Base-by-base conservation (phyloP, 1,139 yeast species). In the Protomyces inouyei region DNA sequence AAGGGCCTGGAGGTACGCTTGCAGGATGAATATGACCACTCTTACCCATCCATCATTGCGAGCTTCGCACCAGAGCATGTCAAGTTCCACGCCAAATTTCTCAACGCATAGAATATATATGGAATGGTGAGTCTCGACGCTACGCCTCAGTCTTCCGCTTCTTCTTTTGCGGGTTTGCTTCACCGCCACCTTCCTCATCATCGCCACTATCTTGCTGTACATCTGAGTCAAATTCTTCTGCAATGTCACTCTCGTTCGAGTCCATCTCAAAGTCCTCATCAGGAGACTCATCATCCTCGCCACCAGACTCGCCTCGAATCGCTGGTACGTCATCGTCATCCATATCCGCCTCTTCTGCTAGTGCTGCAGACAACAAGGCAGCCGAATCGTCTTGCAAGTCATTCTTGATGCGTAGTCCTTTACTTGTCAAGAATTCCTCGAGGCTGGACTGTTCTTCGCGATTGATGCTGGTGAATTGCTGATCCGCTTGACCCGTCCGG, bases 11-110 rank as follows among this genome's bases (percentile, higher is more conserved):
- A 82, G 55, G 75, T 89, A 66, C 78, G 84, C 46, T 74, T 84
- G 57, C 96, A 83, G 36, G 92, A 88, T 2, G 97, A 93, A 1
- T 92, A 86, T 73, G 97, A 93, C 73, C 98, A 93, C 73, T 86
- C 92, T 61, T 93, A 92, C 77, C 61, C 61, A 6, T 93, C 83
- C 75, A 93, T 91, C 75, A 82, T 93, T 67, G 82, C 95, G 66
- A 76, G 90, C 0, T 92, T 91, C 75, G 88, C 87, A 28, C 87
- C 83, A 67, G 90, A 86, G 56, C 98, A 93, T 73, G 91, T 96
- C 55, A 83, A 82, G 69, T 93, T 86, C 74, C 98, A 93, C 72
- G 96, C 96, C 10, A 86, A 85, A 76, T 82, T 84, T 69, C 79
- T 92, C 4, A 23, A 46, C 8, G 21, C 12, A 18, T 16, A 43